These are phyloP conservation scores for Trichophyton schoenleinii DNA, from an alignment of 2,329 filamentous ascomycete genomes.

Conservation along the genomic window DNA sequence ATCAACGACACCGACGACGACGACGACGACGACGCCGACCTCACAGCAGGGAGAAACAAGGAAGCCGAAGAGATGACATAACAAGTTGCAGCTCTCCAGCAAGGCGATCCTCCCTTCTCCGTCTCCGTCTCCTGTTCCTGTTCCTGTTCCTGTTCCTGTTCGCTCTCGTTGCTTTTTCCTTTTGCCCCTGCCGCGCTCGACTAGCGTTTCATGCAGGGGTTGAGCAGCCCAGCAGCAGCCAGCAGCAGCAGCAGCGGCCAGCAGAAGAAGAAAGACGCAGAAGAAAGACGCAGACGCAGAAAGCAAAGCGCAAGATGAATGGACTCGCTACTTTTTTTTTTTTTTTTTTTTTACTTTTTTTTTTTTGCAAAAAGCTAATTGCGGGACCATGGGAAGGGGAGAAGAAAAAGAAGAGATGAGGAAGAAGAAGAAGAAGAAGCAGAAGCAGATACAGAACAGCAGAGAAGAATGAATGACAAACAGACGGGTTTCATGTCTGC, in stretches of 20 bases:
- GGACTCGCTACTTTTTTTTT: too few species aligned
- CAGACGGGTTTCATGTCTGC: neutral
- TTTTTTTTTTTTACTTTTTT: too few species aligned
- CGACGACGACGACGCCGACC: neutral
- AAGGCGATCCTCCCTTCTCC: neutral
- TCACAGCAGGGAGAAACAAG: neutral
- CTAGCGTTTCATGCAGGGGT: constrained; percentile 3
- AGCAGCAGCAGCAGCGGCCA: neutral
- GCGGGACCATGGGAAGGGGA: neutral
- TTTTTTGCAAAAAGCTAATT: neutral
- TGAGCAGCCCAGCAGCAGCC: neutral
- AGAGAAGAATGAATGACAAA: neutral
- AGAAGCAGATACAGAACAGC: too few species aligned
- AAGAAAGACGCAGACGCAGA: too few species aligned
- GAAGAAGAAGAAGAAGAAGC: too few species aligned
- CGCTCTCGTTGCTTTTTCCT: neutral
- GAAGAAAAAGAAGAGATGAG: too few species aligned
- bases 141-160: neutral
- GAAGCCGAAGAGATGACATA: neutral
- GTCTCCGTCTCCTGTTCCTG: neutral
- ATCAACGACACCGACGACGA: neutral
- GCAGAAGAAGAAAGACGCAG: too few species aligned
- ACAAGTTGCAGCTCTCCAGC: neutral
- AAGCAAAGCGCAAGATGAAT: too few species aligned
- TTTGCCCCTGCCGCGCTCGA: neutral